A percentile compares a stretch with the other conserved stretches of the same genome.
Evolutionary conservation across 345 rosid species (phyloP).

Genomic region (Anacardium occidentale): DNA sequence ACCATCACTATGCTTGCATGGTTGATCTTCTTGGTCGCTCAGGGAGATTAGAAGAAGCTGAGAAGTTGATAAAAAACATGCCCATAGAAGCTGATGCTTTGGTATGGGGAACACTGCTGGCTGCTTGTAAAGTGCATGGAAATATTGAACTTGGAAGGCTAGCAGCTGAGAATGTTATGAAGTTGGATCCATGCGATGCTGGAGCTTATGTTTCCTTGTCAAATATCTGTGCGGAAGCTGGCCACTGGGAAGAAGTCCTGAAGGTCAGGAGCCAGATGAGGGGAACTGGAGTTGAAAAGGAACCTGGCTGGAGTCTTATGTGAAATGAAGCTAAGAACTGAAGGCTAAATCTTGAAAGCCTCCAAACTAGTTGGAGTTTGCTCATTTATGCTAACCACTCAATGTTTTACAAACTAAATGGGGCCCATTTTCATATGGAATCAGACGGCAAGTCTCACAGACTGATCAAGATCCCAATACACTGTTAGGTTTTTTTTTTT

Average conservation of each 20-base stretch:
- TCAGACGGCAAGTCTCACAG: no score
- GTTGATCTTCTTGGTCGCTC: slow-evolving; percentile 80
- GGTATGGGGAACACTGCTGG: slow-evolving; percentile 74
- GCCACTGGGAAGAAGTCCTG: slow-evolving; percentile 71
- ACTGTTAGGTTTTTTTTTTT: no score
- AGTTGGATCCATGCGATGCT: slow-evolving; percentile 51
- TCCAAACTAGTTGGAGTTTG: slow-evolving; percentile 44
- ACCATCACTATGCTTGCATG: slow-evolving; percentile 71
- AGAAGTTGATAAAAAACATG: slow-evolving; percentile 53
- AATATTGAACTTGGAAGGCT: slow-evolving; percentile 63
- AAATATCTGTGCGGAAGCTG: slow-evolving; percentile 68
- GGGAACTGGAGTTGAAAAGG: slow-evolving; percentile 53
- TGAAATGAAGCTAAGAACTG: slow-evolving; percentile 25
- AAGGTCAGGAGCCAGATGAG: slow-evolving; percentile 58
- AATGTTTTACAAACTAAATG: no score
- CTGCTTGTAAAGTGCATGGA: slow-evolving; percentile 75
- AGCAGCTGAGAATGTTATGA: slow-evolving; percentile 59
- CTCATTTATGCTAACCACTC: not conserved
- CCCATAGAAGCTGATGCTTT: slow-evolving; percentile 60
- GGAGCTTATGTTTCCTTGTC: slow-evolving; percentile 74
- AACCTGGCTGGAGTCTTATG: slow-evolving; percentile 64
- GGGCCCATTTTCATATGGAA: no score
- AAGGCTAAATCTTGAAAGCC: slow-evolving; percentile 4
- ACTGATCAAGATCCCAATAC: no score
- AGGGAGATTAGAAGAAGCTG: slow-evolving; percentile 74